Base-by-base conservation (phyloP, 495 filamentous ascomycete species). In the Bathelium albidoporum region DNA sequence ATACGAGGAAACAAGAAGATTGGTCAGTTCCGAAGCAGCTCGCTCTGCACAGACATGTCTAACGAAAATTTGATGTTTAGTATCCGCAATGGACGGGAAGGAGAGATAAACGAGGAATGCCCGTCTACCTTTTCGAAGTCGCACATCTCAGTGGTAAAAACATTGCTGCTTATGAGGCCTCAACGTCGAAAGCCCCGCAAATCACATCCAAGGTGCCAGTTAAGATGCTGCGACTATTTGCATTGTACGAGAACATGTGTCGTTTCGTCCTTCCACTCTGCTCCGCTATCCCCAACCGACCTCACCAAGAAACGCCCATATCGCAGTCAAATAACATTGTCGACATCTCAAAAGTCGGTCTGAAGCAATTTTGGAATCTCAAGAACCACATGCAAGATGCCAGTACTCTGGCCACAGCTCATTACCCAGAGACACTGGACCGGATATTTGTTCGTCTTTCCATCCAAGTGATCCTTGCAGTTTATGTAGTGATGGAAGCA, bases 1-100 rank as follows among this genome's bases (percentile, higher is more conserved):
- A 32, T 96, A 92, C 73, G 88, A 94, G 69, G 79, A 87, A 63
- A 84, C 87, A 11, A 79, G 90, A 58, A 78, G 85, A 65, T 81
- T 95, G 80, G 89, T 93, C 76, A 62, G 81, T 77, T 29, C 22
- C 32, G 22, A 49, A 28, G 36, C 67, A 26, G 20, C 2, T 36
- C 60, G 49, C 52, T 52, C 10, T 14, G 18, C 58, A 52, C 32
- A 26, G 52, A 65, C 58, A 32, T 45, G 36, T 11, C 64, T 67
- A 58, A 72, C 60, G 45, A 44, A 26, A 41, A 1, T 2, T 41
- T 26, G 29, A 62, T 59, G 12, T 32, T 55, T 68, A 94, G 87
- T 95, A 96, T 72, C 91, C 91, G 18, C 90, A 94, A 83, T 96
- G 90, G 86, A 93, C 90, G 31, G 91, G 91, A 20, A 85, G 89